Percentiles rank a stretch among this genome's conserved stretches.
Evolutionary conservation across 225 moss, liverwort and hornwort species (phyloP).

Genomic region (Bryoerythrophyllum caledonicum): DNA sequence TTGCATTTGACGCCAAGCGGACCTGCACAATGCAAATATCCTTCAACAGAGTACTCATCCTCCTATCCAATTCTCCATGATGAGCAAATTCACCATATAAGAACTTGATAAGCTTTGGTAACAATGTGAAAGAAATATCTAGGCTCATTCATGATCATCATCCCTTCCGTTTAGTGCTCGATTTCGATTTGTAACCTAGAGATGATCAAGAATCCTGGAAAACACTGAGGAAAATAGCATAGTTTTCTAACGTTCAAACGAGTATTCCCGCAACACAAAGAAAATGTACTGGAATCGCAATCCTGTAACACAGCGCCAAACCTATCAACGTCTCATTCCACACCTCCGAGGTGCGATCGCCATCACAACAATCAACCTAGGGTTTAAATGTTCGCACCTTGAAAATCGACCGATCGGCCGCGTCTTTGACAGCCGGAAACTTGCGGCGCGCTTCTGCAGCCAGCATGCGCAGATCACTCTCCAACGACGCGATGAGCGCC

Average conservation of each 20-base stretch:
- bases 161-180: too few species aligned
- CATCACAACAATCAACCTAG: neutral
- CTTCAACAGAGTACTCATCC: constrained; percentile 1
- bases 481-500: constrained; percentile 92
- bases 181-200: too few species aligned
- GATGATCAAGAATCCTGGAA: too few species aligned
- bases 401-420: constrained; percentile 94
- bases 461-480: constrained; percentile 92
- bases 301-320: neutral
- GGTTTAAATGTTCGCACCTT: constrained; percentile 45
- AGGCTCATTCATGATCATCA: neutral
- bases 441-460: constrained; percentile 90
- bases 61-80: constrained; percentile 10
- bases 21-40: constrained; percentile 46
- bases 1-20: constrained; percentile 76
- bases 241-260: neutral
- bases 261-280: neutral
- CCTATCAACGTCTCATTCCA: neutral
- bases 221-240: neutral
- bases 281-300: neutral
- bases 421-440: constrained; percentile 84
- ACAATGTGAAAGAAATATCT: constrained; percentile 4
- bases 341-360: neutral
- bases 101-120: neutral
- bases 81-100: neutral